phyloP scores from a whole-genome alignment of 345 rosid genomes.

The Lepidium didymum region DNA sequence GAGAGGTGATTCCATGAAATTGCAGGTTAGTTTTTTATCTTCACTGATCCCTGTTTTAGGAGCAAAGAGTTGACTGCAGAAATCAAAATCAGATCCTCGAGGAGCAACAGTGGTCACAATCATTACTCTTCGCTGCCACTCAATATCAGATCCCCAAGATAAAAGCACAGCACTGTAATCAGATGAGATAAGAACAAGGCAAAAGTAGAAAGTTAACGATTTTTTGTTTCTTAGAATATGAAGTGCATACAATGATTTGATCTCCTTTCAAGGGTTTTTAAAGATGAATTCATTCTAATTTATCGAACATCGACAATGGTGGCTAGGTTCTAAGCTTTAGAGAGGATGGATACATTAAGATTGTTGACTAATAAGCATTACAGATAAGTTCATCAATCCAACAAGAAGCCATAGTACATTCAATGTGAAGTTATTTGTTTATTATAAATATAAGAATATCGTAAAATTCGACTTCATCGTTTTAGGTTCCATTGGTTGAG shows the following conservation, averaged over 20 bases:
- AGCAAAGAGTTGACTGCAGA: constrained; percentile 47
- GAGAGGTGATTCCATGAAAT: background rate
- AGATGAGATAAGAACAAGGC: background rate
- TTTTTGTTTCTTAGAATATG: background rate
- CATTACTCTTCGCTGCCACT: constrained; percentile 43
- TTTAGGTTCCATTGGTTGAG: background rate
- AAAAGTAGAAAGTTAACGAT: background rate
- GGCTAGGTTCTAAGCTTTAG: constrained; percentile 43
- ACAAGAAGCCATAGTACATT: background rate
- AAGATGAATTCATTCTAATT: constrained; percentile 30
- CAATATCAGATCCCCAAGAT: constrained; percentile 43
- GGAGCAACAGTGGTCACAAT: constrained; percentile 47
- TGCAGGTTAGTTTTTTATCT: background rate
- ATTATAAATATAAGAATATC: background rate
- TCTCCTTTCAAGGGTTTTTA: background rate
- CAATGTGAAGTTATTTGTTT: background rate
- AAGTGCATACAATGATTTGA: background rate
- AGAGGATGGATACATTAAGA: constrained; percentile 21
- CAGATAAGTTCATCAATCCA: background rate
- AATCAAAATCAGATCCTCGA: constrained; percentile 45
- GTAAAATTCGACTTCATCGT: background rate
- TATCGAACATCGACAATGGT: constrained; percentile 40
- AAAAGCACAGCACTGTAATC: constrained; percentile 46
- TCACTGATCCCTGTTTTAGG: constrained; percentile 37
- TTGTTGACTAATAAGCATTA: background rate